Conservation (phyloP, 257 asterid genomes). For the Nicotiana obtusifolia region DNA sequence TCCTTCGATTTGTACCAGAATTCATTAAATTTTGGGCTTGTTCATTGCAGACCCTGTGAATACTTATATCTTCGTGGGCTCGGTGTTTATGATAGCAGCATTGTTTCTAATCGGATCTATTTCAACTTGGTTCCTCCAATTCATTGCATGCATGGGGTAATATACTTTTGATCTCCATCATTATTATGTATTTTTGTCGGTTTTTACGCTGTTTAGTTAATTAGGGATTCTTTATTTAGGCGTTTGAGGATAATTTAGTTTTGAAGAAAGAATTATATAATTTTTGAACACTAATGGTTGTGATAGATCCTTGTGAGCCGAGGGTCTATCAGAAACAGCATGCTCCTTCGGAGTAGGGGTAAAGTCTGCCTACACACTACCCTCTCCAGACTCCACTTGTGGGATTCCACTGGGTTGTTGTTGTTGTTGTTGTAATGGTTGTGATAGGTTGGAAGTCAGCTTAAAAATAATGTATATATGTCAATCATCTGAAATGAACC, state of each 20-base stretch:
- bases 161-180: not conserved
- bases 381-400: too few relatives aligned
- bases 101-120: conserved; percentile 54
- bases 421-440: not conserved
- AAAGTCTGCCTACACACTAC: too few relatives aligned
- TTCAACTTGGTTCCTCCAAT: conserved; percentile 43
- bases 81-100: conserved; percentile 57
- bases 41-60: conserved; percentile 33
- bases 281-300: not conserved
- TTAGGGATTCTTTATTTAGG: not conserved
- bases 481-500: not conserved
- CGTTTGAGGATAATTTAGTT: not conserved
- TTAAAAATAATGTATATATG: not conserved
- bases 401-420: too few relatives aligned
- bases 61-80: conserved; percentile 19
- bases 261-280: not conserved
- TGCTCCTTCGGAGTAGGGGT: too few relatives aligned
- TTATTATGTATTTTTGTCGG: not conserved
- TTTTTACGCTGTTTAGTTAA: not conserved
- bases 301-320: not conserved
- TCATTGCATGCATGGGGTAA: conserved; percentile 81
- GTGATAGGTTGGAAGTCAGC: not conserved
- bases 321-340: too few relatives aligned
- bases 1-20: not conserved
- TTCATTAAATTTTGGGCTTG: not conserved